A percentile compares a stretch with the other conserved stretches of the same genome.
Conservation (phyloP, 768 basidiomycete genomes). For the Suillus clintonianus region DNA sequence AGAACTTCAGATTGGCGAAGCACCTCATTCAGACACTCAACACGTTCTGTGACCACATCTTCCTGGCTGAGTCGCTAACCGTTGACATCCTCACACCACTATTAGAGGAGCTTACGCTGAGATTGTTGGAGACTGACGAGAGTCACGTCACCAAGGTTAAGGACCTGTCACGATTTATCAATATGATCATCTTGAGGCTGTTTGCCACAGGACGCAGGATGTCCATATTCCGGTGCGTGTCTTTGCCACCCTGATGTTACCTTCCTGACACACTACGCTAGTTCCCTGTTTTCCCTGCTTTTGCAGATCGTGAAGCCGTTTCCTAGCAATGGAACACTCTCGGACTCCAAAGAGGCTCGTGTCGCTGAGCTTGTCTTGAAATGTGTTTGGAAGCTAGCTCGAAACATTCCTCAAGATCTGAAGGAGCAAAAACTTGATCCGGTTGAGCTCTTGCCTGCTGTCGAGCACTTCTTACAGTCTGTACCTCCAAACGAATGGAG, state of each 20-base stretch:
- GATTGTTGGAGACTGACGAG: slow-evolving; percentile 93
- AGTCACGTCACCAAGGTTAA: slow-evolving; percentile 81
- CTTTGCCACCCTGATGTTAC: slow-evolving; percentile 3
- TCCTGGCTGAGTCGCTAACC: slow-evolving; percentile 85
- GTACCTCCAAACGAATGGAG: slow-evolving; percentile 97
- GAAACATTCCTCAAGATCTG: slow-evolving; percentile 92
- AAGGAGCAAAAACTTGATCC: slow-evolving; percentile 79
- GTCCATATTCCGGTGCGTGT: slow-evolving; percentile 83
- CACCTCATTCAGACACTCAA: slow-evolving; percentile 97
- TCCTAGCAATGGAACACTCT: slow-evolving; percentile 66
- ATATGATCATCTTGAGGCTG: slow-evolving; percentile 94
- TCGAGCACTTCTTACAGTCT: slow-evolving; percentile 92
- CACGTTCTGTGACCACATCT: slow-evolving; percentile 88
- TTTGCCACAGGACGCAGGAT: slow-evolving; percentile 90
- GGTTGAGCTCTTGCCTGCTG: slow-evolving; percentile 85
- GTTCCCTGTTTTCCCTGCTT: slow-evolving; percentile 74
- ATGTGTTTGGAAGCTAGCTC: slow-evolving; percentile 97
- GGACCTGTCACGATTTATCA: slow-evolving; percentile 94
- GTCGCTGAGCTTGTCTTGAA: slow-evolving; percentile 93
- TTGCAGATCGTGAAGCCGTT: slow-evolving; percentile 85
- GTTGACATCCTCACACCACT: slow-evolving; percentile 83
- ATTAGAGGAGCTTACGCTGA: slow-evolving; percentile 88
- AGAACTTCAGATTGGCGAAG: slow-evolving; percentile 92
- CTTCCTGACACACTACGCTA: slow-evolving; percentile 13
- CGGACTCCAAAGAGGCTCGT: slow-evolving; percentile 80